phyloP scores from a whole-genome alignment of 345 rosid genomes.

The Theobroma cacao region DNA sequence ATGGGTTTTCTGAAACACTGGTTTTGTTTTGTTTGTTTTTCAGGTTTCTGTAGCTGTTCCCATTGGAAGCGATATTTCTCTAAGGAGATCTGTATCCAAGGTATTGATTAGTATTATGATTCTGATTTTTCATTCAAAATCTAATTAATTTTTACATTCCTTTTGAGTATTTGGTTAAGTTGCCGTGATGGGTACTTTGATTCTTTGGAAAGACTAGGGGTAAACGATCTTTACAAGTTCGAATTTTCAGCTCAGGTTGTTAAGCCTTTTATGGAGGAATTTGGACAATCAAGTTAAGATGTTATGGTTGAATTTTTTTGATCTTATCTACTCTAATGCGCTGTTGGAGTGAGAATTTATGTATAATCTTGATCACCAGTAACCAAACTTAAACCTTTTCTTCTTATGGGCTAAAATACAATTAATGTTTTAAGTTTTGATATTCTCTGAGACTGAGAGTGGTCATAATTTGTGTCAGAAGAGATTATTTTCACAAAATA shows the following conservation, averaged over 20 bases:
- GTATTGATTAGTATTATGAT: slow-evolving; percentile 20
- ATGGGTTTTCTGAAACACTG: background rate
- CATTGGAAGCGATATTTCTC: slow-evolving; percentile 34
- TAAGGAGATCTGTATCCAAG: slow-evolving; percentile 43
- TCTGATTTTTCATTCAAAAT: background rate
- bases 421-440: background rate
- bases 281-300: background rate
- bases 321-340: background rate
- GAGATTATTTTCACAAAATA: too few species aligned
- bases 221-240: background rate
- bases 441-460: background rate
- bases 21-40: background rate
- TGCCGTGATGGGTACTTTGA: background rate
- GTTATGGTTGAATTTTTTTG: background rate
- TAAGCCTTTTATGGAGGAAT: background rate
- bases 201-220: background rate
- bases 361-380: background rate
- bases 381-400: background rate
- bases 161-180: background rate
- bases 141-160: background rate
- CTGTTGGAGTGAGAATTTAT: background rate
- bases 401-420: background rate
- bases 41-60: slow-evolving; percentile 50
- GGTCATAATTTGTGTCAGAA: too few species aligned
- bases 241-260: background rate